Base-by-base conservation (phyloP, 2,329 filamentous ascomycete genomes). In the Paecilomyces niveus region DNA sequence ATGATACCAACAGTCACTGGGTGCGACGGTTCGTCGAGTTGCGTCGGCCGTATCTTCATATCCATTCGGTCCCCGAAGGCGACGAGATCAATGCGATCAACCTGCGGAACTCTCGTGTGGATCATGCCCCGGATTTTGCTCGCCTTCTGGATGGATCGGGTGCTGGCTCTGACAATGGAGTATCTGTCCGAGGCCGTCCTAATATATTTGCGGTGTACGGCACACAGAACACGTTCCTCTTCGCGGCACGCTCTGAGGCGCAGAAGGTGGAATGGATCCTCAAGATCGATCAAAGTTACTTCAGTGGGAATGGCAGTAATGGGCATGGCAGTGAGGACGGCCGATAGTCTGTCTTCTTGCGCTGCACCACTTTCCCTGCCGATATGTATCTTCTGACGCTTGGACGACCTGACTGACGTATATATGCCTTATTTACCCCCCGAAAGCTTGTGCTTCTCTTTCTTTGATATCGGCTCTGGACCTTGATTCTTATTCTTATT, bases 241-340 rank as follows among this genome's bases (percentile, higher is more conserved):
- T 99, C 73, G 90, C 92, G 13, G 90, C 92, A 24, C 83, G 92
- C 59, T 93, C 86, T 67, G 93, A 97, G 77, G 83, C 87, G 54
- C 92, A 97, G 74, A 96, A 97, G 80, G 88, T 92, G 66, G 94
- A 97, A 72, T 99, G 94, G 94, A 96, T 99, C 66, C 84, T 95
- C 74, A 88, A 89, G 68, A 91, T 99, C 66, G 94, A 99, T 74
- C 89, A 96, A 79, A 90, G 88, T 64, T 87, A 83, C 72, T 85
- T 85, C 67, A 76, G 73, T 60, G 73, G 65, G n/a, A 65, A 65
- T 50, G 65, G 62, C 9, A 63, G 68, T 45, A 65, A 68, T 60
- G 59, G 66, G 21, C 59, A 64, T 50, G 62, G 61, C 10, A 72
- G 65, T 51, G 57, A 58, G 24, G 61, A 66, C 50, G 59, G 26